A percentile compares a stretch with the other conserved stretches of the same genome.
Conservation (phyloP, 2,329 filamentous ascomycete genomes). For the Ilyonectria robusta region DNA sequence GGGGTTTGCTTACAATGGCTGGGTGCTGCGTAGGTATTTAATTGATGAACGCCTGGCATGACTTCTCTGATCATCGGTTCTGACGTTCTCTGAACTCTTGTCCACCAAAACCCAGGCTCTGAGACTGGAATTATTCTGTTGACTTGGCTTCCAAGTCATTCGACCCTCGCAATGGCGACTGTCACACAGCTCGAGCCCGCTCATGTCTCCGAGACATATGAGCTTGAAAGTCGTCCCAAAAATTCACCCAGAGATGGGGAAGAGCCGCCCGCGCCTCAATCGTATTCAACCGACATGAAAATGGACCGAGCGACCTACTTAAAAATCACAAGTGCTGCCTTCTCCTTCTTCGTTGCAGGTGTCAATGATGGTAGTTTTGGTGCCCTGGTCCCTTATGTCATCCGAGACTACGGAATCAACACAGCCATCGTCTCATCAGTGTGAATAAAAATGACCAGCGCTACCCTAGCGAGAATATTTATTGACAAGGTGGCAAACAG, state of each 20-base stretch:
- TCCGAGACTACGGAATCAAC: conserved; percentile 67
- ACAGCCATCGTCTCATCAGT: conserved; percentile 67
- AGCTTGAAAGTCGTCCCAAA: not conserved
- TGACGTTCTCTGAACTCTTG: not conserved
- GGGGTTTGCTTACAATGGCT: not conserved
- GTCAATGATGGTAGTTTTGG: conserved; percentile 76
- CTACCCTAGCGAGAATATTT: too few relatives aligned
- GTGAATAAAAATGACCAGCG: conserved; percentile 49
- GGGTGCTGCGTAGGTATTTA: not conserved
- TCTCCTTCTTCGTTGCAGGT: conserved; percentile 77
- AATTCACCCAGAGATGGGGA: not conserved
- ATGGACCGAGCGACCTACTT: conserved; percentile 41
- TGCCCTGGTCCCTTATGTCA: conserved; percentile 73
- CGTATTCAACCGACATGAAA: not conserved
- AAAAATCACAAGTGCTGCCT: conserved; percentile 68
- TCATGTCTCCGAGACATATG: conserved; percentile 18
- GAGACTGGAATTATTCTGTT: not conserved
- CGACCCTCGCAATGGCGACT: conserved; percentile 7
- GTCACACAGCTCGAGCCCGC: conserved; percentile 21
- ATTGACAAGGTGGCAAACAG: conserved; percentile 26
- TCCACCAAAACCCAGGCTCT: not conserved
- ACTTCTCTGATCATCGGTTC: not conserved
- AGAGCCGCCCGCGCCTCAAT: conserved; percentile 5
- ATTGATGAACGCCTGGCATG: not conserved
- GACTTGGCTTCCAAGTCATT: too few relatives aligned